Evolutionary conservation across 2,329 filamentous ascomycete genomes (phyloP).

Genomic region (Akanthomyces dipterigenus): DNA sequence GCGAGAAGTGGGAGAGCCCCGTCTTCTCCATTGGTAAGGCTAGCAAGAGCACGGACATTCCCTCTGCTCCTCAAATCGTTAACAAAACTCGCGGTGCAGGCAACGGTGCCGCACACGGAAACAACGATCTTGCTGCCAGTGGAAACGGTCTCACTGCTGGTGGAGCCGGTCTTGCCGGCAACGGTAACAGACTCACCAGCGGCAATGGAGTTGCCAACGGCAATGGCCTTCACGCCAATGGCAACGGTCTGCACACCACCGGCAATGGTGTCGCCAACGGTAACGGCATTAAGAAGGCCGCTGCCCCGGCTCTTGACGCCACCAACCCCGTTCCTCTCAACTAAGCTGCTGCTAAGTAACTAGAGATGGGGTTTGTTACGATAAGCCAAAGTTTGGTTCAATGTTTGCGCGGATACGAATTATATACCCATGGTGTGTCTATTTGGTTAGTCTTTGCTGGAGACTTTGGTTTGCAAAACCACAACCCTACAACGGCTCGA

Average conservation of each 20-base stretch:
- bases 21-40: conserved; percentile 84
- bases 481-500: not conserved
- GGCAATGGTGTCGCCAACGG: conserved; percentile 15
- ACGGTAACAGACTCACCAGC: conserved; percentile 15
- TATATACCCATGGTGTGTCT: conserved; percentile 12
- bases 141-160: conserved; percentile 11
- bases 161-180: conserved; percentile 14
- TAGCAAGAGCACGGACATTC: conserved; percentile 64
- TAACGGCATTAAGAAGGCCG: not conserved
- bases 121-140: conserved; percentile 7
- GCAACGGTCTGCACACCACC: conserved; percentile 12
- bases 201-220: conserved; percentile 3
- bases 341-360: not conserved
- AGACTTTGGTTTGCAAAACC: conserved; percentile 1
- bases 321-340: conserved; percentile 4
- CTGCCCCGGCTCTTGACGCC: conserved; percentile 3
- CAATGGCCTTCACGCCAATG: conserved; percentile 7
- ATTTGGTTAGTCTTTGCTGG: not conserved
- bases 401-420: conserved; percentile 5
- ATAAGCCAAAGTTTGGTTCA: not conserved
- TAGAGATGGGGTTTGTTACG: not conserved
- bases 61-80: conserved; percentile 46
- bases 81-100: conserved; percentile 33
- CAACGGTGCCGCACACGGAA: conserved; percentile 11
- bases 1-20: conserved; percentile 89